Evolutionary conservation across 495 filamentous ascomycete genomes (phyloP).

Genomic region (Lophium mytilinum): DNA sequence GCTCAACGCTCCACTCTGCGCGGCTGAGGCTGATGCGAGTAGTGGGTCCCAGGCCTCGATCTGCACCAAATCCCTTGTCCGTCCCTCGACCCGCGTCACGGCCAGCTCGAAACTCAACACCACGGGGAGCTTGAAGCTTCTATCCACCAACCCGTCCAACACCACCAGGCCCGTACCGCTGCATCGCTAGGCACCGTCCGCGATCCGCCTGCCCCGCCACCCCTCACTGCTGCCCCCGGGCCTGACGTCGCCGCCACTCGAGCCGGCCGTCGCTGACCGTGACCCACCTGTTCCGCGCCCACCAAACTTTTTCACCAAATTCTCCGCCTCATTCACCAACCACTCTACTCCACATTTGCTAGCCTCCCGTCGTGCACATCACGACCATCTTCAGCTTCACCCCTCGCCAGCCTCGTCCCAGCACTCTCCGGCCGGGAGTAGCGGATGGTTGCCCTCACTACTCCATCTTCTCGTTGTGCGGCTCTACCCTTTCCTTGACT

Average conservation of each 20-base stretch:
- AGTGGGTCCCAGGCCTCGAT: slow-evolving; percentile 1
- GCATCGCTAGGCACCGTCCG: background rate
- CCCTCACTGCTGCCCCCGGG: background rate
- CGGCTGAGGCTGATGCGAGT: slow-evolving; percentile 3
- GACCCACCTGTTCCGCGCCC: slow-evolving; percentile 1
- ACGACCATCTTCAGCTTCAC: background rate
- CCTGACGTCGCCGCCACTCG: background rate
- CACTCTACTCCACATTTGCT: background rate
- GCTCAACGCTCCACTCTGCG: slow-evolving; percentile 1
- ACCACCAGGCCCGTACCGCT: too few relatives aligned
- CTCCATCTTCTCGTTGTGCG: slow-evolving; percentile 14
- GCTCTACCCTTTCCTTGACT: slow-evolving; percentile 10
- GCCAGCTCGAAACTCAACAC: background rate
- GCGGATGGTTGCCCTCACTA: slow-evolving; percentile 11
- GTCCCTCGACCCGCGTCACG: background rate
- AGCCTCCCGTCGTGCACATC: background rate
- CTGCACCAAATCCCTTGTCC: slow-evolving; percentile 2
- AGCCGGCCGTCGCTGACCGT: background rate
- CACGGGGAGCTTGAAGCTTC: background rate
- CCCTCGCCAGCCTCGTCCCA: background rate
- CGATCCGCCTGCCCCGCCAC: background rate
- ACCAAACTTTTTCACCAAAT: background rate
- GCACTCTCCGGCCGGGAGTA: slow-evolving; percentile 15
- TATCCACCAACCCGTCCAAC: too few relatives aligned
- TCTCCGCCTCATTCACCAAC: background rate